Evolutionary conservation across 164 flowering plant species (phyloP).

Genomic region (Pachysandra terminalis): DNA sequence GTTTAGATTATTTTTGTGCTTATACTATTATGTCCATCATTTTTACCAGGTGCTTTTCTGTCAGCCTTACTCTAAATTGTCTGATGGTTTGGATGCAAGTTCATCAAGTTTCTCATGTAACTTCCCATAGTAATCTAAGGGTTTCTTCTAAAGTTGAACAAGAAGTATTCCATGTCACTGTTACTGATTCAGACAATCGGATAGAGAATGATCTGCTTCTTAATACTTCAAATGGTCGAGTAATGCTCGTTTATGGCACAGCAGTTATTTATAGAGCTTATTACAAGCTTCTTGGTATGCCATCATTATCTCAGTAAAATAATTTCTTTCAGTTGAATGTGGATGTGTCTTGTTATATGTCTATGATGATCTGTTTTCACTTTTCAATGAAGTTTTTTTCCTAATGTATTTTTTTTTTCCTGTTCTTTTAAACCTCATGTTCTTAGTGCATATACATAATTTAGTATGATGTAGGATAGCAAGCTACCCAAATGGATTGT

Average conservation of each 20-base stretch:
- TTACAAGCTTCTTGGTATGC: conserved; percentile 76
- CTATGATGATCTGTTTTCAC: not conserved
- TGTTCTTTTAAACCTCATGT: not conserved
- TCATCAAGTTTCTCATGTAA: conserved; percentile 16
- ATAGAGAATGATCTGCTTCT: conserved; percentile 18
- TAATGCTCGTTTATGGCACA: conserved; percentile 95
- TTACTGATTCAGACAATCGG: conserved; percentile 17
- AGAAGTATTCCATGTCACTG: conserved; percentile 11
- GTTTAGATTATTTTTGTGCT: not conserved
- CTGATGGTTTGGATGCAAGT: conserved; percentile 18
- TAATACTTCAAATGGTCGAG: conserved; percentile 53
- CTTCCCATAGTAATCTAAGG: conserved; percentile 17
- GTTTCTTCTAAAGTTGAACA: conserved; percentile 25
- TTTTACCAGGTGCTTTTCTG: not conserved
- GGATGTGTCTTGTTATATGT: not conserved
- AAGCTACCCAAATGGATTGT: too few relatives aligned
- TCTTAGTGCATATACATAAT: not conserved
- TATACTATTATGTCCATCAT: not conserved
- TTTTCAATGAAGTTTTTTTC: too few relatives aligned
- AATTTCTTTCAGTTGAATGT: not conserved
- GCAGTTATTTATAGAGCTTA: conserved; percentile 83
- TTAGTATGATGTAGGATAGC: too few relatives aligned
- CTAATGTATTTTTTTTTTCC: not conserved
- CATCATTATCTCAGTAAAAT: not conserved
- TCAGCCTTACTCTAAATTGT: conserved; percentile 35